Conservation (phyloP, 1,284 basidiomycete species). For the Pisolithus thermaeus region DNA sequence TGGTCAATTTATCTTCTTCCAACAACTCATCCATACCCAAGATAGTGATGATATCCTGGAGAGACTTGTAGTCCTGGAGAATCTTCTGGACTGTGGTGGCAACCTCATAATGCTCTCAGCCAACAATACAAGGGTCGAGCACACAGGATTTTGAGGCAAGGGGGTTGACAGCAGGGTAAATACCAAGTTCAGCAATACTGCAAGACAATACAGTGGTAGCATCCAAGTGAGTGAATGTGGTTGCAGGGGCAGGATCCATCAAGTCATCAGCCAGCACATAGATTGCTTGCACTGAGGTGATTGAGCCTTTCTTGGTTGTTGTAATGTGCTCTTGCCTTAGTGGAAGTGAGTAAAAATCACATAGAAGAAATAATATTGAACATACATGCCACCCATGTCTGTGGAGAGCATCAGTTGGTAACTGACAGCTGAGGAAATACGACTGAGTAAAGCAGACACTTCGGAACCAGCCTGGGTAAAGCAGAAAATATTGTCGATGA, state of each 20-base stretch:
- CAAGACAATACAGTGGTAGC: conserved; percentile 98
- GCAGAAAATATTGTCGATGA: no score
- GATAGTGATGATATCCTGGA: conserved; percentile 96
- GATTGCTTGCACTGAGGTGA: conserved; percentile 99
- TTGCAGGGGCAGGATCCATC: conserved; percentile 99
- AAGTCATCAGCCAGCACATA: conserved; percentile 99
- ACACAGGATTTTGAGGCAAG: conserved; percentile 99
- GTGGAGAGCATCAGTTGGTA: no score
- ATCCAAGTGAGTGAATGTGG: conserved; percentile 99
- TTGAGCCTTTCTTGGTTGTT: conserved; percentile 99
- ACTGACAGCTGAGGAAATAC: no score
- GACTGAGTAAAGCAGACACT: no score
- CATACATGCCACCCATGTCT: no score
- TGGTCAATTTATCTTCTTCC: conserved; percentile 98
- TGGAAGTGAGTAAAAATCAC: background rate
- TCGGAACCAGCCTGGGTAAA: no score
- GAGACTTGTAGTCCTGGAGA: conserved; percentile 99
- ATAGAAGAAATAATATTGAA: no score
- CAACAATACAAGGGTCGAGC: conserved; percentile 97
- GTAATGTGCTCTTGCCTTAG: conserved; percentile 94
- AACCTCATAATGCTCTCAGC: conserved; percentile 89
- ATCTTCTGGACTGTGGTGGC: conserved; percentile 97
- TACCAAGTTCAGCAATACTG: conserved; percentile 99
- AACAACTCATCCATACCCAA: conserved; percentile 99
- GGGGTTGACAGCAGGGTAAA: conserved; percentile 99